phyloP scores from a whole-genome alignment of 768 basidiomycete genomes.

The Thelephora aurantiotincta region DNA sequence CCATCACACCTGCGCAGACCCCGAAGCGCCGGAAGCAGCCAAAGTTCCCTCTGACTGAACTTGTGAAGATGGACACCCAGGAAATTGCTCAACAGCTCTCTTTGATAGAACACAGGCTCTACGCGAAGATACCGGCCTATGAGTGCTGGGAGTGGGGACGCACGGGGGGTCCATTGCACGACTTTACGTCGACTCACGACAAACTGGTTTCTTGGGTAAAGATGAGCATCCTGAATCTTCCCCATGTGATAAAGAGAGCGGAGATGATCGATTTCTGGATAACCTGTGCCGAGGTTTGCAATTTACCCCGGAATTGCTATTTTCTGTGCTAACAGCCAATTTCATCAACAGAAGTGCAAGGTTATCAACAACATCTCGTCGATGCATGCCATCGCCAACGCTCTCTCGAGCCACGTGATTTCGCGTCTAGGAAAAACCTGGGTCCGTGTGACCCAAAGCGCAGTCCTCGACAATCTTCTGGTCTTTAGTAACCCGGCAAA shows the following conservation, averaged over 20 bases:
- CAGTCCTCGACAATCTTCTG: slow-evolving; percentile 34
- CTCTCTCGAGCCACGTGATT: slow-evolving; percentile 45
- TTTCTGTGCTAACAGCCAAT: background rate
- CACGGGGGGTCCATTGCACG: slow-evolving; percentile 23
- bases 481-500: slow-evolving; percentile 46
- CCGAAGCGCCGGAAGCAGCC: slow-evolving; percentile 22
- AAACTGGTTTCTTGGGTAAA: slow-evolving; percentile 56
- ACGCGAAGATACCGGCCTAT: slow-evolving; percentile 50
- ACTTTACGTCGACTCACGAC: slow-evolving; percentile 48
- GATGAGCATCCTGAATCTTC: slow-evolving; percentile 38
- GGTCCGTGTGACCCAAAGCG: slow-evolving; percentile 44
- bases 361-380: slow-evolving; percentile 51
- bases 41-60: slow-evolving; percentile 40
- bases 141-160: slow-evolving; percentile 63
- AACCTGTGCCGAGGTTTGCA: slow-evolving; percentile 58
- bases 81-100: slow-evolving; percentile 73
- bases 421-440: slow-evolving; percentile 46
- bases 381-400: slow-evolving; percentile 51
- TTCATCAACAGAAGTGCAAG: slow-evolving; percentile 41
- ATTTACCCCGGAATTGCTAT: background rate
- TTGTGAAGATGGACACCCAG: slow-evolving; percentile 49
- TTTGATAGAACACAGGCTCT: slow-evolving; percentile 57
- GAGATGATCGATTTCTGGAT: slow-evolving; percentile 62
- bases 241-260: slow-evolving; percentile 36
- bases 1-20: slow-evolving; percentile 7